These are phyloP conservation scores for Xylaria sp. DNA, from an alignment of 2,329 filamentous ascomycete species.

Conservation along the genomic window DNA sequence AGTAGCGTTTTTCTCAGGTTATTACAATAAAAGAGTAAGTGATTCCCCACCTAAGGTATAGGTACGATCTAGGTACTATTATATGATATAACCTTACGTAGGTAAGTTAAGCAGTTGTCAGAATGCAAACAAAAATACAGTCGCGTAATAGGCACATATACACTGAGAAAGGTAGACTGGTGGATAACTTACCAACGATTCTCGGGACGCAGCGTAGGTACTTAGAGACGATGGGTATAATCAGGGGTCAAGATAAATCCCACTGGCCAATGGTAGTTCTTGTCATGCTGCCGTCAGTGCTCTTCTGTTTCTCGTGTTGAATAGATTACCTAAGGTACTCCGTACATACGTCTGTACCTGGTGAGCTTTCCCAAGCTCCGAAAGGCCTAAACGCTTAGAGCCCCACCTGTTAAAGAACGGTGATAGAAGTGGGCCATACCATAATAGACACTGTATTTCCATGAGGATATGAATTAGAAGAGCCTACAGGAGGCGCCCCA, in stretches of 20 bases:
- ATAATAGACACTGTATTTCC: slow-evolving; percentile 16
- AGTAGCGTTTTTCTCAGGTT: neutral
- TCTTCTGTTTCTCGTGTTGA: slow-evolving; percentile 14
- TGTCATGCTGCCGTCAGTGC: neutral
- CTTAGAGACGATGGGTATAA: neutral
- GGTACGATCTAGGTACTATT: neutral
- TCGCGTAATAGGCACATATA: neutral
- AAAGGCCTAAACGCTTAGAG: slow-evolving; percentile 1
- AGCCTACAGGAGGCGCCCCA: neutral
- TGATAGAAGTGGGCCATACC: neutral
- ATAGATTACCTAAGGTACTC: slow-evolving; percentile 9
- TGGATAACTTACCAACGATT: neutral
- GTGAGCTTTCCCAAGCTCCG: neutral
- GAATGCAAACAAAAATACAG: neutral
- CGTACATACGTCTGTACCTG: neutral
- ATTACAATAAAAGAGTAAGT: no score
- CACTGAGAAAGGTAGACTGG: neutral
- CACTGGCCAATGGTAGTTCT: neutral
- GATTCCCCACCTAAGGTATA: no score
- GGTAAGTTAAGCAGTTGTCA: neutral
- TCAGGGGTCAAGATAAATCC: slow-evolving; percentile 18
- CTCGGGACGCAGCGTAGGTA: neutral
- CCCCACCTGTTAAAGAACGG: slow-evolving; percentile 6
- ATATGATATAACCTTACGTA: neutral
- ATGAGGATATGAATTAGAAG: neutral